phyloP scores from a whole-genome alignment of 805 yeast species.

The Candida suzukii region DNA sequence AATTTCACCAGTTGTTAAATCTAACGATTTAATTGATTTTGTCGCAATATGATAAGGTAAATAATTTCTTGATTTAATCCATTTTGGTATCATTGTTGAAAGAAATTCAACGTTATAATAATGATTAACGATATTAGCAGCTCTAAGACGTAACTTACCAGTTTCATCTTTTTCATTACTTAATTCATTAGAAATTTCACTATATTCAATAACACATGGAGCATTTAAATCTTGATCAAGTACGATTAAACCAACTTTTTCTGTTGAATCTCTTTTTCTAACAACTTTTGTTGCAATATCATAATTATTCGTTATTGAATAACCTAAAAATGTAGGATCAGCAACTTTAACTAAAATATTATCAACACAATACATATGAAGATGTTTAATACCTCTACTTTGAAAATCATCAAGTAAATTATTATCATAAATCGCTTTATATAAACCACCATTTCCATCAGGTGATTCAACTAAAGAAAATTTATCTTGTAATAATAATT shows the following conservation, averaged over 20 bases:
- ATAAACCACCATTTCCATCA: constrained; percentile 97
- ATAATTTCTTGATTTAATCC: constrained; percentile 58
- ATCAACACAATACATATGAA: constrained; percentile 97
- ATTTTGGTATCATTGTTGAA: constrained; percentile 47
- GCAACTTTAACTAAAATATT: constrained; percentile 88
- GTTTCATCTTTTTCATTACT: constrained; percentile 57
- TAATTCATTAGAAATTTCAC: constrained; percentile 75
- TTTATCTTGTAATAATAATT: constrained; percentile 56
- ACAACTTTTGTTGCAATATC: constrained; percentile 91
- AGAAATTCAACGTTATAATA: constrained; percentile 83
- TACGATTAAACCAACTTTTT: constrained; percentile 90
- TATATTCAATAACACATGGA: constrained; percentile 93
- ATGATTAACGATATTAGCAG: constrained; percentile 96
- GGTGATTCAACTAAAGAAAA: constrained; percentile 73
- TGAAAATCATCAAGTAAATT: constrained; percentile 63
- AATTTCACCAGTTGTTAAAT: constrained; percentile 36
- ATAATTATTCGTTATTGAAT: constrained; percentile 58
- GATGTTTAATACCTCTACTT: constrained; percentile 67
- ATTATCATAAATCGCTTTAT: constrained; percentile 67
- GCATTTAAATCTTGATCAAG: constrained; percentile 43
- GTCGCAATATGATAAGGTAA: constrained; percentile 94
- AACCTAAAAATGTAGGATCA: constrained; percentile 87
- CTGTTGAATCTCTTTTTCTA: constrained; percentile 80
- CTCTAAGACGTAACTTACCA: constrained; percentile 68
- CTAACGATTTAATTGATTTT: constrained; percentile 66